These are phyloP conservation scores for Geranium brycei DNA, from an alignment of 345 rosid species.

Conservation along the genomic window DNA sequence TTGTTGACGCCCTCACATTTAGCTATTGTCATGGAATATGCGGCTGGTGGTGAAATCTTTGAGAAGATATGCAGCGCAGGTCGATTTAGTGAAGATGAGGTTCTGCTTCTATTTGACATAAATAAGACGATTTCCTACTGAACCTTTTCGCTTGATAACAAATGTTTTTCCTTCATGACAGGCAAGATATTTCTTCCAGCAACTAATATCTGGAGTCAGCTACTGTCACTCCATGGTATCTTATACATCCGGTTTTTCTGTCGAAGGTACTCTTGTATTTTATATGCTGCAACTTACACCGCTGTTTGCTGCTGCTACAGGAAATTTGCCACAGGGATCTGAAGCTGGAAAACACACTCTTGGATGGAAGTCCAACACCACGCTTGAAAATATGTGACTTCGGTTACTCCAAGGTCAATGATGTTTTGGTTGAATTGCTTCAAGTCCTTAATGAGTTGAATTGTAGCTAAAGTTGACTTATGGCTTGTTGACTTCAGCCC, in stretches of 20 bases:
- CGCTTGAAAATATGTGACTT: constrained; percentile 54
- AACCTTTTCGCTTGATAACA: constrained; percentile 8
- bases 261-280: background rate
- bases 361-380: constrained; percentile 50
- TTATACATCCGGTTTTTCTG: background rate
- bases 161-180: constrained; percentile 6
- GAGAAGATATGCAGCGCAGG: constrained; percentile 69
- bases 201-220: constrained; percentile 84
- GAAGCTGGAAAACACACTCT: constrained; percentile 46
- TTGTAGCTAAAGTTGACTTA: no score
- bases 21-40: constrained; percentile 75
- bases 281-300: background rate
- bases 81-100: constrained; percentile 80
- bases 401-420: constrained; percentile 45
- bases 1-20: constrained; percentile 62
- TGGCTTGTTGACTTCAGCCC: no score
- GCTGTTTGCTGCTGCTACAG: constrained; percentile 13
- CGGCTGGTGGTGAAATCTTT: constrained; percentile 84
- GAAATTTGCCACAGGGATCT: constrained; percentile 55
- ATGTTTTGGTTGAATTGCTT: no score
- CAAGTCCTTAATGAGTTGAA: no score
- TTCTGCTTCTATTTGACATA: no score
- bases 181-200: constrained; percentile 86
- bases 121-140: no score
- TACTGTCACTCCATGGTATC: constrained; percentile 77